These are phyloP conservation scores for Ganoderma leucocontextum DNA, from an alignment of 1,284 basidiomycete species.

Conservation along the genomic window DNA sequence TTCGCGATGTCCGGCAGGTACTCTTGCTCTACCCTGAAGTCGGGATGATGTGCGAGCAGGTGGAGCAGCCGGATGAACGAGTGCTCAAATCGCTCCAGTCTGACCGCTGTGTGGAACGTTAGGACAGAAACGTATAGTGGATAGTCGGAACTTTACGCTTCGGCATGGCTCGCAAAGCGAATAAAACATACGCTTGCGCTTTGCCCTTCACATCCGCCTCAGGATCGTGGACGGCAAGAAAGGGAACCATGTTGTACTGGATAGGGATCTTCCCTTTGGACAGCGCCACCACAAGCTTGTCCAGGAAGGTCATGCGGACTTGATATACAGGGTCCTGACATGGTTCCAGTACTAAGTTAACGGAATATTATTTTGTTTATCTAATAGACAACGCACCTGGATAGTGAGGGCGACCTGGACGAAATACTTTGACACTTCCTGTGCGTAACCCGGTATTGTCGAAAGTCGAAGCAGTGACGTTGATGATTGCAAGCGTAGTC, in stretches of 20 bases:
- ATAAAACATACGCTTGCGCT: constrained; percentile 65
- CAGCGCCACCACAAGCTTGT: constrained; percentile 76
- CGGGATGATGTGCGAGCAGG: constrained; percentile 93
- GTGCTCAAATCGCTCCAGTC: constrained; percentile 78
- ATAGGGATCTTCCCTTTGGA: constrained; percentile 69
- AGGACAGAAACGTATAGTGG: not conserved
- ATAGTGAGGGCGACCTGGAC: constrained; percentile 76
- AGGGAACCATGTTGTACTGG: constrained; percentile 85
- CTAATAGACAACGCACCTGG: constrained; percentile 59
- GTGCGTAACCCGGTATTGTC: constrained; percentile 67
- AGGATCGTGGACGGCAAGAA: constrained; percentile 92
- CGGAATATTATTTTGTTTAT: not conserved
- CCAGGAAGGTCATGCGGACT: constrained; percentile 83
- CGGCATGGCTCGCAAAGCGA: constrained; percentile 55
- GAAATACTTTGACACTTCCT: constrained; percentile 70
- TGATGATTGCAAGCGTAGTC: constrained; percentile 85
- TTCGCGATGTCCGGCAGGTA: constrained; percentile 78
- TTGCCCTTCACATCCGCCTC: constrained; percentile 79
- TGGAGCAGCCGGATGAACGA: constrained; percentile 89
- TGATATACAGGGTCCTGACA: constrained; percentile 86
- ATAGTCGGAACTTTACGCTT: constrained; percentile 49
- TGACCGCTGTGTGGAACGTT: constrained; percentile 51
- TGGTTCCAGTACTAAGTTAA: not conserved
- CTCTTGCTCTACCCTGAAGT: constrained; percentile 73
- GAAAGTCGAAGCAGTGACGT: constrained; percentile 86